Evolutionary conservation across 371 early-diverging fungal genomes (phyloP), one percentile per base, ranked within the genome.

Genomic region (Rhizopus delemar): DNA sequence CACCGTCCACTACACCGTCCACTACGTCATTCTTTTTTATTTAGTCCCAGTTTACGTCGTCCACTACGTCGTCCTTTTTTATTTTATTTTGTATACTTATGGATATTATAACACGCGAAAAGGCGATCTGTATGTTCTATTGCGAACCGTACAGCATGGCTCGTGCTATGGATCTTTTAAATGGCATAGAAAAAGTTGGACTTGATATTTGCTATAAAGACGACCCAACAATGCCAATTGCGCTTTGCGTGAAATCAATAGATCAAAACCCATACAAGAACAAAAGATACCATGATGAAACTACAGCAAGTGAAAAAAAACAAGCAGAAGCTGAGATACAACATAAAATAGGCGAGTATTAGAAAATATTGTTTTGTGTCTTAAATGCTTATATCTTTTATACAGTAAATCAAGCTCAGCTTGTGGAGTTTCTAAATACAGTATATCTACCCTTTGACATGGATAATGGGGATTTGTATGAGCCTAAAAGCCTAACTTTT

Each of bases 101-200:
- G 15, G n/a, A 43, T 5, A 43, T n/a, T 5, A 43, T 43, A 43
- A 43, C 43, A 13, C 43, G 11, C 43, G 7, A 43, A 5, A 43
- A 28, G 29, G 54, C 60, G 36, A 60, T 60, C 29, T 60, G 48
- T 33, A 54, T 60, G 53, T n/a, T 60, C 54, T 60, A 53, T 38
- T 53, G 60, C 49, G 54, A 60, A 49, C 54, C 50, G 32, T 60
- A 54, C 60, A 54, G 39, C 49, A 54, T 49, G 60, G 60, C 16
- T 53, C 49, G 53, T 41, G 54, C 60, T 60, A 60, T 48, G 54
- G 49, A 60, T 13, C 48, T 46, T 36, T 36, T 60, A 49, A 49
- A 49, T 29, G 54, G 54, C 54, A 46, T 60, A 2, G 46, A 38
- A 54, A 52, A 60, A 46, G 54, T 43, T 45, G 45, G 41, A 45